A percentile compares a stretch with the other conserved stretches of the same genome.
Conservation (phyloP, 73 alveolate genomes). For the Durusdinium trenchii region DNA sequence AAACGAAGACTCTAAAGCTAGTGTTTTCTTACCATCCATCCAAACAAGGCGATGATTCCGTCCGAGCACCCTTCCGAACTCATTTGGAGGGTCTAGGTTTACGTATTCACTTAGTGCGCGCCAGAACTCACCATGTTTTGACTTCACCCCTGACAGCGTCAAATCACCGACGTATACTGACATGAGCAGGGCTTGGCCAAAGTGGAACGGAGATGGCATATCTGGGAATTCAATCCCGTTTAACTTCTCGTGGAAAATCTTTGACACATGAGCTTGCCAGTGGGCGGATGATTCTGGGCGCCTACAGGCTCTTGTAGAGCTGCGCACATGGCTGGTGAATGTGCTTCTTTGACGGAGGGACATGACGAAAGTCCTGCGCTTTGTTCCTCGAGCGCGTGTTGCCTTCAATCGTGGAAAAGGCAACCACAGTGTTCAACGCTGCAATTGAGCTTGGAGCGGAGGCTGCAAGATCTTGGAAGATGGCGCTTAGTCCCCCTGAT, state of each 20-base stretch:
- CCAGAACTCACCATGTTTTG: neutral
- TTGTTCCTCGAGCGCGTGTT: neutral
- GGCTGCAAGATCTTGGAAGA: neutral
- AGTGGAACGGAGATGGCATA: neutral
- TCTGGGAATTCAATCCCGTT: neutral
- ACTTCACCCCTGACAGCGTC: neutral
- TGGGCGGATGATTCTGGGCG: neutral
- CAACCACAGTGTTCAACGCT: no score
- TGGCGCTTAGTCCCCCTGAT: neutral
- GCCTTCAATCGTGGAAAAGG: neutral
- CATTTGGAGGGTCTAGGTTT: neutral
- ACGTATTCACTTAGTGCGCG: neutral
- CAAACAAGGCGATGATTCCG: neutral
- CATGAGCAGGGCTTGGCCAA: neutral
- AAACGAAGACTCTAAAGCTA: neutral
- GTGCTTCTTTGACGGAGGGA: neutral
- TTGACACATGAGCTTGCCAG: neutral
- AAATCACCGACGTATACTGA: neutral
- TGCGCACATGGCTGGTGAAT: neutral
- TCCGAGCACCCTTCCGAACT: constrained; percentile 6
- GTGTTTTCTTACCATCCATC: neutral
- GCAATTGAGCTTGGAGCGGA: neutral
- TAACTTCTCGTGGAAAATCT: neutral
- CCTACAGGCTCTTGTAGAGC: neutral
- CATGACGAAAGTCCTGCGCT: neutral